These are phyloP conservation scores for Elsinoe batatas DNA, from an alignment of 2,329 filamentous ascomycete genomes.

Conservation along the genomic window DNA sequence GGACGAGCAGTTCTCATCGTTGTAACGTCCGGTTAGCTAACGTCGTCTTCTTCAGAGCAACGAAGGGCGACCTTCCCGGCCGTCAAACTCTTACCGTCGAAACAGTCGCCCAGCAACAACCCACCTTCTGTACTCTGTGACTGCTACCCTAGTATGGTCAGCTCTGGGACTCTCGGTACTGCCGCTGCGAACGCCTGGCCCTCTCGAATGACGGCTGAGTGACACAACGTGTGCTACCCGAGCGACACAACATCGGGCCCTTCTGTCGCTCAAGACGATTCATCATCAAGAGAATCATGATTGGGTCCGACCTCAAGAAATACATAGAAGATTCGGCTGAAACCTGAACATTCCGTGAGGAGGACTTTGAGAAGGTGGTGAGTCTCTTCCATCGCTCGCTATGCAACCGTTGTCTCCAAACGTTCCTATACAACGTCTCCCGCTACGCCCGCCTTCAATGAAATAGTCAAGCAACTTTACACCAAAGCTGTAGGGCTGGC, in stretches of 20 bases:
- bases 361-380: background rate
- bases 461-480: background rate
- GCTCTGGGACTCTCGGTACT: background rate
- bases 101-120: constrained; percentile 7
- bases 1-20: background rate
- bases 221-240: background rate
- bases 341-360: background rate
- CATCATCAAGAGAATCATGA: background rate
- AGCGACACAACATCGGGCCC: background rate
- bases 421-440: constrained; percentile 11
- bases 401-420: background rate
- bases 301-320: background rate
- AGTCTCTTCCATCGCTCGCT: constrained; percentile 9
- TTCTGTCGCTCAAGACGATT: too few species aligned
- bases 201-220: background rate
- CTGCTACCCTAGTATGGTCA: background rate
- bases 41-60: constrained; percentile 10
- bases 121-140: background rate
- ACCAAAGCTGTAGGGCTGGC: constrained; percentile 11
- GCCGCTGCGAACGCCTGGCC: constrained; percentile 5
- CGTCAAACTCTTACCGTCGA: background rate
- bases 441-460: constrained; percentile 1
- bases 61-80: background rate
- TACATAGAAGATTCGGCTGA: background rate
- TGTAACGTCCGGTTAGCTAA: background rate